phyloP scores from a whole-genome alignment of 495 filamentous ascomycete genomes.

The Trichocladium antarcticum region DNA sequence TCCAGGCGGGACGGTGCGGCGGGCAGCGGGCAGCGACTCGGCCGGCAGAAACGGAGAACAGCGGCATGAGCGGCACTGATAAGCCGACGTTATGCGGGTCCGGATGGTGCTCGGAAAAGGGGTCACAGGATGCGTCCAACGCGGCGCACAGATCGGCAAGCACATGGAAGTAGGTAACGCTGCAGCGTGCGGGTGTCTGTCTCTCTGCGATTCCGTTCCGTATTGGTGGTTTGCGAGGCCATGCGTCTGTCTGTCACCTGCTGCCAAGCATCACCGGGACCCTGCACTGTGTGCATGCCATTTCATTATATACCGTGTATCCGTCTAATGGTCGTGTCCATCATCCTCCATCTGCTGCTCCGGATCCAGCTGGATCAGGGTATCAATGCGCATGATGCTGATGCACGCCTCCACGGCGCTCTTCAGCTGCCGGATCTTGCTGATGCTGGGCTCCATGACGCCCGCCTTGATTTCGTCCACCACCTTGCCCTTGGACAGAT shows the following conservation, averaged over 20 bases:
- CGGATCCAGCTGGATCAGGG: conserved; percentile 94
- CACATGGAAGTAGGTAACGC: not conserved
- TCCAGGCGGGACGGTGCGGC: conserved; percentile 6
- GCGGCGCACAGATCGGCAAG: not conserved
- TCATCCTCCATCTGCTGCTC: conserved; percentile 71
- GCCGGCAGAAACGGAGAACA: conserved; percentile 3
- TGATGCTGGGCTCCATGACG: conserved; percentile 93
- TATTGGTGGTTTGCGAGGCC: no score
- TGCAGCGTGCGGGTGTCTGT: no score
- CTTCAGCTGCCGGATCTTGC: conserved; percentile 97
- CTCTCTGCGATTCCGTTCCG: no score
- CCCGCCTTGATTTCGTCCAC: conserved; percentile 89
- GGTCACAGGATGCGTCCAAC: conserved; percentile 2
- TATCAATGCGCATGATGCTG: conserved; percentile 99
- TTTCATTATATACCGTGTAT: conserved; percentile 1
- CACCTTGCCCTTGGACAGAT: conserved; percentile 80
- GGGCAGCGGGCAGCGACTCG: not conserved
- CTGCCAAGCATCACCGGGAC: no score
- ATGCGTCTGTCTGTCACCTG: no score
- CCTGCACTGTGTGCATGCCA: no score
- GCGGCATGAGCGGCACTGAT: conserved; percentile 10
- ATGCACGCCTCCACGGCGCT: conserved; percentile 98
- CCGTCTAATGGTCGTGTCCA: conserved; percentile 53
- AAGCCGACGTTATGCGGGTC: conserved; percentile 22
- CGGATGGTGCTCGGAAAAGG: not conserved